Conservation (phyloP, 2,329 filamentous ascomycete genomes). For the Sarocladium brachiariae region DNA sequence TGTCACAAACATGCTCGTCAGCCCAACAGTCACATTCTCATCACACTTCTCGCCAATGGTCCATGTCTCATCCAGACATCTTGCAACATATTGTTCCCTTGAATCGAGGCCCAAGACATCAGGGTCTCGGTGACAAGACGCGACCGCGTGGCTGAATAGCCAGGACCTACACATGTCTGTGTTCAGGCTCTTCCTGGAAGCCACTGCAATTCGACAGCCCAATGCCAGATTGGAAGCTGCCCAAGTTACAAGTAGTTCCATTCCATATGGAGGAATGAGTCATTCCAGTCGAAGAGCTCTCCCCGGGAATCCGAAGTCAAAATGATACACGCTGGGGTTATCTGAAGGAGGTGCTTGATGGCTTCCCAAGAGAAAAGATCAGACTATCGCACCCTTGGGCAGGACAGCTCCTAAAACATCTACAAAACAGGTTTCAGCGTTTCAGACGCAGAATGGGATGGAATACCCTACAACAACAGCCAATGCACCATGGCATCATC, state of each 20-base stretch:
- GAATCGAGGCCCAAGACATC: background rate
- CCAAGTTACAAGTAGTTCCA: no score
- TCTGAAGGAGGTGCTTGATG: no score
- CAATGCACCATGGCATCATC: slow-evolving; percentile 1
- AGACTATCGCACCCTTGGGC: background rate
- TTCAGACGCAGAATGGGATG: background rate
- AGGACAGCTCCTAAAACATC: background rate
- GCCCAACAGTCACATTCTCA: background rate
- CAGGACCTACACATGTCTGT: no score
- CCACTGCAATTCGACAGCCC: no score
- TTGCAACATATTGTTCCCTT: background rate
- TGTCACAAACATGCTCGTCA: background rate
- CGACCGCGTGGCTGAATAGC: slow-evolving; percentile 5
- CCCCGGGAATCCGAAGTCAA: no score
- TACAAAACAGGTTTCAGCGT: background rate
- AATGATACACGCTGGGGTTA: no score
- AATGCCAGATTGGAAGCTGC: no score
- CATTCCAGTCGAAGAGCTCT: no score
- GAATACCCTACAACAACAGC: slow-evolving; percentile 1
- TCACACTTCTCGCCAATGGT: background rate
- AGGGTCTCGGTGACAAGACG: background rate
- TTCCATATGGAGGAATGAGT: no score
- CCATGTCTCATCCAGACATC: background rate
- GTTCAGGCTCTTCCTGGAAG: no score
- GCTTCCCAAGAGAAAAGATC: background rate